Evolutionary conservation across 176 grass and related monocot genomes (phyloP), one percentile per base, ranked within the genome.

Genomic region (Echinochloa phyllopogon): DNA sequence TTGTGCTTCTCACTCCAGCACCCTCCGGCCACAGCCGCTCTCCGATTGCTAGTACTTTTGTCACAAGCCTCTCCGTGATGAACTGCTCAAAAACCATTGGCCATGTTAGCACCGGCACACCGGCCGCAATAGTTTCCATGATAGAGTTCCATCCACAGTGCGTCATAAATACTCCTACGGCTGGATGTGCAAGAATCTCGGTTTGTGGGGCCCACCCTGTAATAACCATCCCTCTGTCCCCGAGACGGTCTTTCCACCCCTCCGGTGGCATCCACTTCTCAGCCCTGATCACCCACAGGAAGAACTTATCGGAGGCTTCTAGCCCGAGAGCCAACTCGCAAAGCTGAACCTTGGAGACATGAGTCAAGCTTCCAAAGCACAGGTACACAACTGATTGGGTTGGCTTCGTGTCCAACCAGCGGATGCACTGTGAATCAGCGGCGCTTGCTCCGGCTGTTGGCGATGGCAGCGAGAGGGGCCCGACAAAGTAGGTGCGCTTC

Each of bases 91-190:
- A 56, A 49, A 59, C 69, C 47, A 92, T 68, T 0, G 89, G 89
- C 92, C 88, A 93, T 6, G 91, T 93, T 25, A 93, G 74, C 72
- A 90, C 70, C 10, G 88, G 79, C 52, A 78, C 72, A 6, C 85
- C 91, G 2, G 91, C 81, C 24, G 56, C 16, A 1, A 64, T 37
- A 0, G 79, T 81, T 44, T 91, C 86, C 16, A 92, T 3, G 14
- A 77, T 20, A 1, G 86, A 88, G 80, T 83, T 88, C 84, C 79
- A 91, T 6, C 89, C 89, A 24, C 89, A 91, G 21, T 91, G 89
- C 4, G 71, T 91, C 65, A 89, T 39, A 18, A 92, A 92, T 1
- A 44, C 80, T 0, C 80, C 91, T 0, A 57, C 75, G 10, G 72
- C 47, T 0, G 27, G 47, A 15, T 89, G 86, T 0, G 61, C 61